Evolutionary conservation across 495 filamentous ascomycete species (phyloP), one percentile per base, ranked within the genome.

Genomic region (Pyrenopolyporus hunteri): DNA sequence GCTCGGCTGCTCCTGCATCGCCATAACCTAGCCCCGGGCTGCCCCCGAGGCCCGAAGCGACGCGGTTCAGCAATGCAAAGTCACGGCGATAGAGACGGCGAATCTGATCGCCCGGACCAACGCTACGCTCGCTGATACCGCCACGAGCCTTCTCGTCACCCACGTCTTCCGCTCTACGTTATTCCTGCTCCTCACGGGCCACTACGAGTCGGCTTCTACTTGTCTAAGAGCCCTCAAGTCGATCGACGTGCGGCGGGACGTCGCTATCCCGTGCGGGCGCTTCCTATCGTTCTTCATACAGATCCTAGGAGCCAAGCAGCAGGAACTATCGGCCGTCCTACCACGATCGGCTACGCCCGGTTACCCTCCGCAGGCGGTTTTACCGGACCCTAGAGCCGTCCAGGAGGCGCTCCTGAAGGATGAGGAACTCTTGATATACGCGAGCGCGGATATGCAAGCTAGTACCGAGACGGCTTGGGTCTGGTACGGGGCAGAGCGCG

Each of bases 101-200:
- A 78, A 81, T 31, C 80, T 93, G 6, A 81, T 98, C 25, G 79
- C 83, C 11, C 86, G 93, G 9, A 85, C 82, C 13, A 84, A 69
- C 9, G 53, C 71, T 2, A 65, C 69, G 20, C 71, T 82, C 1
- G 69, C 73, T 42, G 71, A 79, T 44, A 71, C 74, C 8, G 77
- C 79, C 10, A 79, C 78, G 1, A 67, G 74, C 5, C 71, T 82
- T 6, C 80, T 94, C 7, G 89, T 91, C 59, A 88, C 87, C 2
- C 95, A 98, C 68, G 79, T 96, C 48, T 98, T 93, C 88, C 90
- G 95, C 25, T 96, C 90, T 66, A 83, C 87, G 6, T 79, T 98
- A 1, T 85, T 97, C 57, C 78, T 97, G 7, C 82, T 91, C 16
- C 86, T 93, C 51, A 84, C 84, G 0, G 82, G 86, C 40, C 85